Conservation (phyloP, 768 basidiomycete genomes). For the Hydnomerulius pinastri region DNA sequence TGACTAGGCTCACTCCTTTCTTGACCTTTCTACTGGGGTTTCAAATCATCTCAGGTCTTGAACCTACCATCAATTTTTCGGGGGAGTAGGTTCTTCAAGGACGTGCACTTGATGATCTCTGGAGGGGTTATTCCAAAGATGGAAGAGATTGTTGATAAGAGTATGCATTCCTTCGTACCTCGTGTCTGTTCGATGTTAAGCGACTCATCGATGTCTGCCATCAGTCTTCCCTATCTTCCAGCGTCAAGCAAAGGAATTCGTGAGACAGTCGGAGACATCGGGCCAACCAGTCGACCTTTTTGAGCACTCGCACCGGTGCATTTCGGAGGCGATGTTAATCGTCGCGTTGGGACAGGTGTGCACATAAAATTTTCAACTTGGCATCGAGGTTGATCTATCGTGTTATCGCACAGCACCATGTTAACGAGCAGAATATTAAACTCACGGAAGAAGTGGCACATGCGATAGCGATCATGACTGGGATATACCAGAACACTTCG, state of each 20-base stretch:
- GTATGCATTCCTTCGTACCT: slow-evolving; percentile 4
- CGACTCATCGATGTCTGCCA: background rate
- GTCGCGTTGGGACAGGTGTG: slow-evolving; percentile 33
- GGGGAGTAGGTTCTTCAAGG: slow-evolving; percentile 1
- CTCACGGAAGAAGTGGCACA: slow-evolving; percentile 27
- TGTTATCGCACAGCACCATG: slow-evolving; percentile 20
- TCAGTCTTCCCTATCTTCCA: slow-evolving; percentile 28
- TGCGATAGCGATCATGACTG: slow-evolving; percentile 29
- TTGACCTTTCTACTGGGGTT: background rate
- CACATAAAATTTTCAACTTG: too few relatives aligned
- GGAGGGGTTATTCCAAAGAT: slow-evolving; percentile 26
- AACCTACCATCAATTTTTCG: slow-evolving; percentile 31
- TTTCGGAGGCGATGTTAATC: slow-evolving; percentile 34
- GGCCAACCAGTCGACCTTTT: slow-evolving; percentile 24
- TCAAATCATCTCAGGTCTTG: slow-evolving; percentile 24
- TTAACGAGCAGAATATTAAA: slow-evolving; percentile 24
- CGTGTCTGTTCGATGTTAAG: too few relatives aligned
- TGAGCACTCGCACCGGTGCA: slow-evolving; percentile 28
- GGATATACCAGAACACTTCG: slow-evolving; percentile 32
- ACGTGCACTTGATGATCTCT: slow-evolving; percentile 1
- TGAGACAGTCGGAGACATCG: slow-evolving; percentile 3
- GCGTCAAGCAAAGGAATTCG: slow-evolving; percentile 18
- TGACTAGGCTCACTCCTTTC: background rate
- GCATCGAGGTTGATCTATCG: background rate
- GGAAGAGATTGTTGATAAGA: slow-evolving; percentile 22